These are phyloP conservation scores for Phytophthora pinifolia DNA, from an alignment of 352 stramenopile genomes.

Conservation along the genomic window DNA sequence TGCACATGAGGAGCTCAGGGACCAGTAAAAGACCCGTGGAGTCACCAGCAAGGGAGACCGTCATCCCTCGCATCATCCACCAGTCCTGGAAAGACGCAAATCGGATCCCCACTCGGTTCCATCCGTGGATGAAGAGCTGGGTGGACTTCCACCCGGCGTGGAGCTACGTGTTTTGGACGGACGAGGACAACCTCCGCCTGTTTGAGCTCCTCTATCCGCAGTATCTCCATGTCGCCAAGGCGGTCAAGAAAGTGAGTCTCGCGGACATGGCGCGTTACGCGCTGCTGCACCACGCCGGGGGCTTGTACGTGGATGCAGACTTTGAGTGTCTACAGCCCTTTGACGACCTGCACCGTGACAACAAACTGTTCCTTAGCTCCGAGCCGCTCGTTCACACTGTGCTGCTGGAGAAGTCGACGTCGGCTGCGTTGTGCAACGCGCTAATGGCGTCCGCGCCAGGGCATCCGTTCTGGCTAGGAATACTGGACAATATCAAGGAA, in stretches of 20 bases:
- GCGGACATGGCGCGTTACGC: slow-evolving; percentile 60
- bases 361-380: slow-evolving; percentile 49
- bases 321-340: slow-evolving; percentile 54
- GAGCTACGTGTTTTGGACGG: slow-evolving; percentile 63
- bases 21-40: neutral
- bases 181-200: slow-evolving; percentile 52
- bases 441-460: slow-evolving; percentile 50
- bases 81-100: slow-evolving; percentile 53
- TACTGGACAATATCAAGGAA: slow-evolving; percentile 48
- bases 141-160: slow-evolving; percentile 37
- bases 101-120: slow-evolving; percentile 45
- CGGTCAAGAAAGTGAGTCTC: slow-evolving; percentile 45
- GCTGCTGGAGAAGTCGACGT: slow-evolving; percentile 39
- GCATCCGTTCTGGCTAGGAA: slow-evolving; percentile 52
- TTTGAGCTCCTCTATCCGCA: slow-evolving; percentile 50
- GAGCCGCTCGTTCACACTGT: slow-evolving; percentile 45
- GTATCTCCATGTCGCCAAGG: slow-evolving; percentile 40
- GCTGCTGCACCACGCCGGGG: slow-evolving; percentile 48
- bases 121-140: slow-evolving; percentile 62
- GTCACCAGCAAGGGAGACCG: neutral
- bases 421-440: slow-evolving; percentile 48
- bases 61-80: slow-evolving; percentile 54
- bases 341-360: slow-evolving; percentile 29
- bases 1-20: neutral
- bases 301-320: slow-evolving; percentile 54